These are phyloP conservation scores for Tulasnella sp. DNA, from an alignment of 768 basidiomycete species.

Conservation along the genomic window DNA sequence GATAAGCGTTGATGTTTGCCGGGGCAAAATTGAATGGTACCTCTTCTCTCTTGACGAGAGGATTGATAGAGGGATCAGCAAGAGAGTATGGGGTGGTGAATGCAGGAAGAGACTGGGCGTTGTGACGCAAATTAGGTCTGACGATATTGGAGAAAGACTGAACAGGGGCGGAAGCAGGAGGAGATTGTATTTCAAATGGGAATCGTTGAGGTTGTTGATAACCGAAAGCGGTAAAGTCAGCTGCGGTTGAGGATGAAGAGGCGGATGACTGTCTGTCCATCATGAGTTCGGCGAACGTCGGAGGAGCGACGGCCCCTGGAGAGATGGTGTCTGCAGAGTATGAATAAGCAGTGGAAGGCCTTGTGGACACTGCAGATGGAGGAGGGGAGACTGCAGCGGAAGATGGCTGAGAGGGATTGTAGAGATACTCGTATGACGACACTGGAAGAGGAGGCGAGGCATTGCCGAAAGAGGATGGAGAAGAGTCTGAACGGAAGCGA, in stretches of 20 bases:
- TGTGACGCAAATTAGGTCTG: slow-evolving; percentile 22
- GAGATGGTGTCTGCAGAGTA: slow-evolving; percentile 29
- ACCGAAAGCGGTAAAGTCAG: slow-evolving; percentile 37
- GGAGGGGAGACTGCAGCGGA: slow-evolving; percentile 41
- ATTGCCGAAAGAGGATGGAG: slow-evolving; percentile 54
- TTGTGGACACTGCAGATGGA: slow-evolving; percentile 51
- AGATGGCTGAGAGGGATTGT: slow-evolving; percentile 28
- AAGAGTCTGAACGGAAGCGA: slow-evolving; percentile 59
- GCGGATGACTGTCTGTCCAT: slow-evolving; percentile 45
- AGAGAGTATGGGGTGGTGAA: not conserved
- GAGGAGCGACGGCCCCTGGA: slow-evolving; percentile 43
- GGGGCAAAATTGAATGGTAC: slow-evolving; percentile 10
- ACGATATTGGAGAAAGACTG: slow-evolving; percentile 38
- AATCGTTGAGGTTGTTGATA: slow-evolving; percentile 40
- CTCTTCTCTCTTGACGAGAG: slow-evolving; percentile 15
- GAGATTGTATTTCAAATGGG: slow-evolving; percentile 32
- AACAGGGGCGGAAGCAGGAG: slow-evolving; percentile 30
- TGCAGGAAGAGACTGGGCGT: slow-evolving; percentile 5
- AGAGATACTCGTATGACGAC: slow-evolving; percentile 43
- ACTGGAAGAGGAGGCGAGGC: slow-evolving; percentile 32
- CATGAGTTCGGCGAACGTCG: slow-evolving; percentile 44
- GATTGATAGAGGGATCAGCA: slow-evolving; percentile 7
- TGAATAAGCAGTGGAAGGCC: slow-evolving; percentile 47
- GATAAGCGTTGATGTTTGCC: not conserved
- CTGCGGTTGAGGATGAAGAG: slow-evolving; percentile 7